Evolutionary conservation across 352 stramenopile genomes (phyloP), one percentile per base, ranked within the genome.

Genomic region (Aphanomyces invadans): DNA sequence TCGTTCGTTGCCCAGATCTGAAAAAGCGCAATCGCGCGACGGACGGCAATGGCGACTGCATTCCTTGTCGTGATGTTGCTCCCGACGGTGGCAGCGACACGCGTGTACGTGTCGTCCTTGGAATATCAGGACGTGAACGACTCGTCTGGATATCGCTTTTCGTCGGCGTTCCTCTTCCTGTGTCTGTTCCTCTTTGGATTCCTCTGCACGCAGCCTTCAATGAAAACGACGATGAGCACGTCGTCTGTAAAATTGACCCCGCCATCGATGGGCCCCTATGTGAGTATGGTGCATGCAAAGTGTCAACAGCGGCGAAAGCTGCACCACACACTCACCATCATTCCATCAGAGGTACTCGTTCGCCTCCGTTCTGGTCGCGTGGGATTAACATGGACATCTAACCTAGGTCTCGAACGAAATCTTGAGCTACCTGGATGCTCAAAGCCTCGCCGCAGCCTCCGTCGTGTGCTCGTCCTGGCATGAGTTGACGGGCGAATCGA

Each of bases 401-500:
- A 17, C 36, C 7, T 44, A 89, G 42, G 65, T 89, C 0, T 45
- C 81, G 28, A 32, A 79, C 39, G 76, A 88, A 29, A 29, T 89
- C 45, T 73, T 88, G 48, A 61, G 74, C 15, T 88, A 87, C 52
- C 63, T 92, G 33, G 64, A 71, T 0, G 70, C 78, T 0, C 74
- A 73, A 63, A 80, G 86, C 17, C 66, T 89, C 29, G 73, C 73
- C 25, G 70, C 56, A 26, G 83, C 73, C 52, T 67, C 75, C 0
- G 51, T 83, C 42, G 72, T 91, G 0, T 84, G 63, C 59, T 77
- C 55, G 55, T 44, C 70, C 4, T 88, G 77, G 78, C 44, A 79
- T 1, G 11, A 56, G 0, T 52, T 56, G 17, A 70, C 68, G 4
- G 76, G 79, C 11, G 74, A 86, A 36, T 11, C 33, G 0, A 73